These are phyloP conservation scores for Pseudonitzschia multiseries DNA, from an alignment of 108 stramenopile species.

Conservation along the genomic window DNA sequence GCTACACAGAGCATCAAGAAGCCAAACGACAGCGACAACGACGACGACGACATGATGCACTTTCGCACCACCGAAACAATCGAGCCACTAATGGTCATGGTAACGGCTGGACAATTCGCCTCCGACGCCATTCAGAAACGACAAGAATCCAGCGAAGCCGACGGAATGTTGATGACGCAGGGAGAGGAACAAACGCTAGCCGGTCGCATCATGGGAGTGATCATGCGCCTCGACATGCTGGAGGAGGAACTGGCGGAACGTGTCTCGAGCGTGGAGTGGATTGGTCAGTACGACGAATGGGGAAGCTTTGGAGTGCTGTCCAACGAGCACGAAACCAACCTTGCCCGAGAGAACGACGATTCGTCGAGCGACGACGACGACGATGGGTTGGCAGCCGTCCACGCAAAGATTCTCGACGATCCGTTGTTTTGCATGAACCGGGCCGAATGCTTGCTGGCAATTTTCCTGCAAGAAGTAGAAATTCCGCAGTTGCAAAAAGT, in stretches of 20 bases:
- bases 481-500: constrained; percentile 54
- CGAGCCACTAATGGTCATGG: constrained; percentile 60
- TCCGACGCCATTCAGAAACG: constrained; percentile 57
- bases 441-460: constrained; percentile 79
- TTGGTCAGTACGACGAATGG: constrained; percentile 67
- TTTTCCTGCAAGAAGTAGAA: constrained; percentile 73
- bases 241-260: constrained; percentile 41
- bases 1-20: constrained; percentile 12
- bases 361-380: constrained; percentile 31
- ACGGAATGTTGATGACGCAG: constrained; percentile 43
- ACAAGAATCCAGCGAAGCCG: constrained; percentile 42
- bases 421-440: constrained; percentile 75
- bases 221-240: constrained; percentile 75
- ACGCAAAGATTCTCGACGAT: constrained; percentile 50
- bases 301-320: constrained; percentile 61
- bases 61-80: constrained; percentile 25
- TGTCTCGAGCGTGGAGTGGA: constrained; percentile 42
- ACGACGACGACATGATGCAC: constrained; percentile 7
- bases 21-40: constrained; percentile 20
- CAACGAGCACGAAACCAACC: constrained; percentile 35
- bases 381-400: constrained; percentile 23
- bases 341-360: constrained; percentile 14
- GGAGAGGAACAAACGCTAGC: constrained; percentile 73
- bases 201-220: constrained; percentile 79
- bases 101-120: constrained; percentile 64